phyloP scores from a whole-genome alignment of 441 rosid species.

The Dalechampia spathulata region DNA sequence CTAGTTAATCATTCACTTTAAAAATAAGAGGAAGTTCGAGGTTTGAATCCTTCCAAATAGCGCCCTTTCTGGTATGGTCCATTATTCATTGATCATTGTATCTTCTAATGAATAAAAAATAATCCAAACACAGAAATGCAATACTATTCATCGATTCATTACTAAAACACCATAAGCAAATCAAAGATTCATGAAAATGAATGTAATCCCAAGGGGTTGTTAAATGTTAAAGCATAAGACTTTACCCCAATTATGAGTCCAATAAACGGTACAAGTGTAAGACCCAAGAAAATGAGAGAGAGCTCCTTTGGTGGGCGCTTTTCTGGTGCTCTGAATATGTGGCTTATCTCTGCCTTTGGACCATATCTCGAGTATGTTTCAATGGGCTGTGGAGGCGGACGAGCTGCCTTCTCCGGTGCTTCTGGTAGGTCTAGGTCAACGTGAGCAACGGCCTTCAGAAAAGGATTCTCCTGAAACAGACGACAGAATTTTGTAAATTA shows the following conservation, averaged over 20 bases:
- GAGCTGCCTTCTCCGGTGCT: constrained; percentile 84
- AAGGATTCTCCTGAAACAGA: constrained; percentile 74
- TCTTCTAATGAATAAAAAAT: too few relatives aligned
- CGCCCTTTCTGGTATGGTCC: too few relatives aligned
- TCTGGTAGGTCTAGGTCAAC: constrained; percentile 86
- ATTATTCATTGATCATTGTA: too few relatives aligned
- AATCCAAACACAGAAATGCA: too few relatives aligned
- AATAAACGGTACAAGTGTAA: constrained; percentile 58
- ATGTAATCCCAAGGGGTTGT: neutral
- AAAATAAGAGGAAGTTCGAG: too few relatives aligned
- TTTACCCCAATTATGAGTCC: constrained; percentile 88
- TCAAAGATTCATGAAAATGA: too few relatives aligned
- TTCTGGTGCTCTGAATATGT: constrained; percentile 84
- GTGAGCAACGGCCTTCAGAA: constrained; percentile 56
- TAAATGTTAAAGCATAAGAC: constrained; percentile 9
- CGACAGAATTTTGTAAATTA: neutral
- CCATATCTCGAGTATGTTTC: constrained; percentile 68
- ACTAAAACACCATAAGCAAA: too few relatives aligned
- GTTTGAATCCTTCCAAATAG: too few relatives aligned
- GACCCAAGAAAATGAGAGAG: constrained; percentile 79
- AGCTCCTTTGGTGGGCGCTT: constrained; percentile 76
- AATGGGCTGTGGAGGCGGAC: constrained; percentile 51
- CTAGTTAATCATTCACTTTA: too few relatives aligned
- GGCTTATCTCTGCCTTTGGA: constrained; percentile 80
- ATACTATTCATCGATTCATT: too few relatives aligned